Percentiles rank a stretch among this genome's conserved stretches.
Conservation (phyloP, 1,284 basidiomycete genomes). For the Mycosarcoma mackinlayi region DNA sequence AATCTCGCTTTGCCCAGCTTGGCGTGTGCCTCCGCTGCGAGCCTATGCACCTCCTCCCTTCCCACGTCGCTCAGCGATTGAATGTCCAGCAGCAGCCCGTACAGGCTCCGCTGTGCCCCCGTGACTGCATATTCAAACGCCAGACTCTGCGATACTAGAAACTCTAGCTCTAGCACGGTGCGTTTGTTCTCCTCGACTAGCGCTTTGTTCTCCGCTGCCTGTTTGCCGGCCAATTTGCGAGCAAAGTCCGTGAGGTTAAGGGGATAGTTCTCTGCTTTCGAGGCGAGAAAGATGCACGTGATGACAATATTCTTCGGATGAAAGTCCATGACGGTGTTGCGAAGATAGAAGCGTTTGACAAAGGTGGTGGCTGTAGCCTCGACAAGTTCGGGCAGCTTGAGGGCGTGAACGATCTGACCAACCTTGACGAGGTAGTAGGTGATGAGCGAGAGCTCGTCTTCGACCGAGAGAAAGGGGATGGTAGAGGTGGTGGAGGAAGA, state of each 20-base stretch:
- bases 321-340: slow-evolving; percentile 99
- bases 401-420: slow-evolving; percentile 83
- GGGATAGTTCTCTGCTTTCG: slow-evolving; percentile 94
- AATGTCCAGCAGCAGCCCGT: slow-evolving; percentile 89
- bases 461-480: slow-evolving; percentile 77
- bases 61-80: slow-evolving; percentile 73
- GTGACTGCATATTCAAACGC: slow-evolving; percentile 92
- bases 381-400: slow-evolving; percentile 88
- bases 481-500: slow-evolving; percentile 7
- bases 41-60: slow-evolving; percentile 39
- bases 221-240: slow-evolving; percentile 48
- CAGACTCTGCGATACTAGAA: slow-evolving; percentile 91
- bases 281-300: slow-evolving; percentile 91
- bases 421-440: slow-evolving; percentile 89
- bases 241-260: slow-evolving; percentile 87
- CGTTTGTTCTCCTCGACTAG: slow-evolving; percentile 74
- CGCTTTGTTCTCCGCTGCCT: slow-evolving; percentile 76
- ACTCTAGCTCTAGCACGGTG: slow-evolving; percentile 92
- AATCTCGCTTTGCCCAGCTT: slow-evolving; percentile 74
- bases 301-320: slow-evolving; percentile 94
- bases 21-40: slow-evolving; percentile 30
- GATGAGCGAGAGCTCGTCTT: slow-evolving; percentile 88
- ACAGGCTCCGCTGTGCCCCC: slow-evolving; percentile 87
- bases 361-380: slow-evolving; percentile 91
- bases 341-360: slow-evolving; percentile 95